phyloP scores from a whole-genome alignment of 2,329 filamentous ascomycete genomes.

The Scedosporium dehoogii region DNA sequence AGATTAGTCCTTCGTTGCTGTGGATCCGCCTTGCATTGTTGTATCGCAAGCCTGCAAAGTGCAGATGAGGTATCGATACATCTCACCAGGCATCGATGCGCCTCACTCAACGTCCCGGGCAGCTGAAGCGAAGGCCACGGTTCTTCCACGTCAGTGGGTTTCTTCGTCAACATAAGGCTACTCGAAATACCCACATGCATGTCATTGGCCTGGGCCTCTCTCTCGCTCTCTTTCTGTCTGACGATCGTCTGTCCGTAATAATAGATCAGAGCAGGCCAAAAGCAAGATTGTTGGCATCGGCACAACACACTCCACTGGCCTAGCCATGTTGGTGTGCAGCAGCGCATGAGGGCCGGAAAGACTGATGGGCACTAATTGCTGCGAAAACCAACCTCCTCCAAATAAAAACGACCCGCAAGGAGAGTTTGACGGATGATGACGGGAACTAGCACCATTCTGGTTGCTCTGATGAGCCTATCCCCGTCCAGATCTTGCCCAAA shows the following conservation, averaged over 20 bases:
- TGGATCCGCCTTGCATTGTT: background rate
- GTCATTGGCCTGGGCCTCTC: background rate
- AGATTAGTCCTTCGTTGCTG: background rate
- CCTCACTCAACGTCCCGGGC: background rate
- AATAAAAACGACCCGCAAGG: background rate
- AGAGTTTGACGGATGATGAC: background rate
- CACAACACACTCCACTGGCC: background rate
- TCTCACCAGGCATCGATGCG: constrained; percentile 1
- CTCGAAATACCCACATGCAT: background rate
- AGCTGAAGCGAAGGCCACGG: background rate
- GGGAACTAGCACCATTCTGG: background rate
- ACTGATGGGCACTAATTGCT: background rate
- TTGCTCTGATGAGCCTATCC: background rate
- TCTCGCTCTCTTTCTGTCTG: too few species aligned
- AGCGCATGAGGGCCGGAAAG: background rate
- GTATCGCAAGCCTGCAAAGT: background rate
- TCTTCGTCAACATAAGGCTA: background rate
- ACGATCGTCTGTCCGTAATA: too few species aligned
- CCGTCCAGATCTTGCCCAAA: constrained; percentile 2
- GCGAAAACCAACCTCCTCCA: background rate
- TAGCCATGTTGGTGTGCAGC: background rate
- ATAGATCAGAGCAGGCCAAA: background rate
- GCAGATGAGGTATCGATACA: constrained; percentile 7
- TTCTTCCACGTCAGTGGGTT: constrained; percentile 1
- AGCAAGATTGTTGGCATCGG: background rate